A percentile compares a stretch with the other conserved stretches of the same genome.
Evolutionary conservation across 2,329 filamentous ascomycete genomes (phyloP).

Genomic region (Neobulgaria alba): DNA sequence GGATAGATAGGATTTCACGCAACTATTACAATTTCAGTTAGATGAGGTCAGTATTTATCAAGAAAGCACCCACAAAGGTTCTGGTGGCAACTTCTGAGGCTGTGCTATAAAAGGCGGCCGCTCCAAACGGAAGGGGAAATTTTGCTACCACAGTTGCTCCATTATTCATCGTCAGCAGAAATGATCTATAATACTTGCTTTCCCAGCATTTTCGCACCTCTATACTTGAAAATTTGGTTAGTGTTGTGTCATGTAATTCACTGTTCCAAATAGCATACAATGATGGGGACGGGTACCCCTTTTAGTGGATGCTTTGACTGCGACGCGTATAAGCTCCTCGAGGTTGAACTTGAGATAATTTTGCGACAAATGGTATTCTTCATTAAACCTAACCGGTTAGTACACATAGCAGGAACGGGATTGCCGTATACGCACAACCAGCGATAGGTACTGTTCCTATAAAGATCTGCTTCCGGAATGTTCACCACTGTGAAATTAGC

Average conservation of each 20-base stretch:
- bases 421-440: conserved; percentile 23
- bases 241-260: background rate
- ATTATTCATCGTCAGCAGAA: conserved; percentile 19
- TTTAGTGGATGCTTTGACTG: conserved; percentile 7
- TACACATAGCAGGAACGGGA: conserved; percentile 1
- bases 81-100: conserved; percentile 18
- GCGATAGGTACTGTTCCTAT: conserved; percentile 23
- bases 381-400: conserved; percentile 19
- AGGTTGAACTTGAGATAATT: conserved; percentile 26
- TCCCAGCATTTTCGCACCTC: conserved; percentile 16
- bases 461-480: conserved; percentile 21
- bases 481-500: conserved; percentile 5
- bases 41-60: no score
- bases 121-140: conserved; percentile 17
- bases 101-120: conserved; percentile 16
- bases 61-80: conserved; percentile 13
- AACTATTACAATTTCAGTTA: no score
- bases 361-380: conserved; percentile 21
- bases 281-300: conserved; percentile 10
- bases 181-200: conserved; percentile 17
- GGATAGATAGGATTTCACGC: conserved; percentile 11
- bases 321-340: conserved; percentile 18
- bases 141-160: conserved; percentile 15
- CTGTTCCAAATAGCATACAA: conserved; percentile 10
- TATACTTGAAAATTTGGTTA: conserved; percentile 12